Evolutionary conservation across 495 filamentous ascomycete genomes (phyloP), one percentile per base, ranked within the genome.

Genomic region (Filosporella fistucella): DNA sequence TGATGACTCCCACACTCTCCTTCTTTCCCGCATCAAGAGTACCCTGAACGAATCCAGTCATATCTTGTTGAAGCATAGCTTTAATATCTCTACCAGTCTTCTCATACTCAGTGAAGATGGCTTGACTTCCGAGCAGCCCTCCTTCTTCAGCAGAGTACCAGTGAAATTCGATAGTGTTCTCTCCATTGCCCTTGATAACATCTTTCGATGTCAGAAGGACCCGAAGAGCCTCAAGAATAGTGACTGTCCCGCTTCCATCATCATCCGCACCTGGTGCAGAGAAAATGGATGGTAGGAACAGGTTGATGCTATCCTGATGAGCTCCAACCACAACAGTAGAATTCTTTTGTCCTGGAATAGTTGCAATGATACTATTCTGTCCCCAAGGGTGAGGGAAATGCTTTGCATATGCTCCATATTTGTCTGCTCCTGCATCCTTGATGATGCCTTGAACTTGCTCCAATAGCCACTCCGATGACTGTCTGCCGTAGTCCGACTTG

Each of bases 41-140:
- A 32, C 82, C 84, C 49, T 89, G 81, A 4, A 89, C 75, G 62
- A 84, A 96, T 9, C 93, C 93, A 1, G 93, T 97, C 93, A 97
- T 99, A 63, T 99, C 93, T 65, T 99, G 93, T 71, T 99, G 94
- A 35, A 99, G 75, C 93, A 99, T 97, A 20, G 93, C 93, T 67
- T 91, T 93, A 60, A 99, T 75, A 52, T 95, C 82, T 16, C 84
- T 72, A 21, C 75, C 72, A 18, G 78, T 59, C 60, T 82, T 81
- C 64, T 88, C 86, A 61, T 99, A 99, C n/a, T 71, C 64, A 11
- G 77, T 72, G 67, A 95, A 97, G 63, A 99, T 84, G 24, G 56
- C 56, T 35, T 59, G 56, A 39, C 52, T 55, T 18, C 87, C 87
- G 7, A 96, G 76, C 51, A 97, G 71, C 25, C 91, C 91, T 14